Percentiles rank a stretch among this genome's conserved stretches.
Evolutionary conservation across 208 protist species (phyloP).

Genomic region (Naegleria fowleri): DNA sequence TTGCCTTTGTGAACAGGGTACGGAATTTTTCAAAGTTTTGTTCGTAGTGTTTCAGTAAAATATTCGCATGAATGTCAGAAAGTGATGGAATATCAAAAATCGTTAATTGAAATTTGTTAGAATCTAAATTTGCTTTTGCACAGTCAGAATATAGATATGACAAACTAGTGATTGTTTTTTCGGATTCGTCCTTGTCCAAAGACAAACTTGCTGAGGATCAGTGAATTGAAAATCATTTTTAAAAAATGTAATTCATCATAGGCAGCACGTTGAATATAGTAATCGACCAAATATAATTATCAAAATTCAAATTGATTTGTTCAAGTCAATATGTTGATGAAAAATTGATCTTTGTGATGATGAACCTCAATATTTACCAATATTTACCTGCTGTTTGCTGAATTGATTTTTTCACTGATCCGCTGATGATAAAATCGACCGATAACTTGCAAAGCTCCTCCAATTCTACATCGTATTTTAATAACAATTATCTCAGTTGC

Average conservation of each 20-base stretch:
- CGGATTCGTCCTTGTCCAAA: neutral
- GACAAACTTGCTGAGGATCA: neutral
- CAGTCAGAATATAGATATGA: neutral
- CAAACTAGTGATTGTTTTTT: neutral
- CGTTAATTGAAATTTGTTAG: neutral
- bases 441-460: neutral
- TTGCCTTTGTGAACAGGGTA: neutral
- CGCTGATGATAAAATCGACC: neutral
- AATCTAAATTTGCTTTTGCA: neutral
- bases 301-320: too few relatives aligned
- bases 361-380: neutral
- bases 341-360: neutral
- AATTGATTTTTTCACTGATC: neutral
- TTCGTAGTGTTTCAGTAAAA: constrained; percentile 11
- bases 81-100: neutral
- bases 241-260: too few relatives aligned
- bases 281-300: too few relatives aligned
- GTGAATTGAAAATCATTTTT: too few relatives aligned
- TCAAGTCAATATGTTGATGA: neutral
- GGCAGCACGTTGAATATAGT: too few relatives aligned
- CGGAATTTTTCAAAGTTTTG: neutral
- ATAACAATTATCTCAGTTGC: neutral
- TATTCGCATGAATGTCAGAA: neutral
- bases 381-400: neutral
- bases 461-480: neutral